Base-by-base conservation (phyloP, 2,329 filamentous ascomycete species). In the Colletotrichum spinosum region DNA sequence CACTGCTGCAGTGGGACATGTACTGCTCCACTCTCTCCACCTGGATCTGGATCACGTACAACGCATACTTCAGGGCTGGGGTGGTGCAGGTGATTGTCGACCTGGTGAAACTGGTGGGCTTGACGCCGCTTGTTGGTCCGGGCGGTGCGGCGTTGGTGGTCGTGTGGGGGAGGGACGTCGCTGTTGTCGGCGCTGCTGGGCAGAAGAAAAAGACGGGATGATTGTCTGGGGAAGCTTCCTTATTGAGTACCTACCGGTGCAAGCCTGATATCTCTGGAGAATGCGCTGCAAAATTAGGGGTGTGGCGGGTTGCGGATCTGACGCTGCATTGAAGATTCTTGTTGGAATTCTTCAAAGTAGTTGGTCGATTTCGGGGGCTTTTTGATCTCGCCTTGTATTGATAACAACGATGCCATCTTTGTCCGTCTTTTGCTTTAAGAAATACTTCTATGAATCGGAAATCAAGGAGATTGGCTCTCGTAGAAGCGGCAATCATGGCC, bases 1-100 rank as follows among this genome's bases (percentile, higher is more conserved):
- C 62, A 4, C 25, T 71, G 8, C 51, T 73, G 44, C 70, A 72
- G 52, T 73, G 70, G 55, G 70, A 73, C 13, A 33, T 72, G 48
- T 71, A 70, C 59, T 70, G 69, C 51, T 67, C 68, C 1, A 53
- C 55, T 4, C 42, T 42, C 9, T 68, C 62, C 1, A 52, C 59
- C 3, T 55, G 66, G 37, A 33, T 52, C 8, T 67, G 68, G 60
- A 56, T 67, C 12, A 8, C 55, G 6, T 68, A 68, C 39, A 9
- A 70, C 41, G 58, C 67, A 25, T 67, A 60, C n/a, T 60, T 12
- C 9, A 38, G 45, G 4, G 46, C 46, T 2, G 69, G 67, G 3
- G 15, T 41, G 0, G 55, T 50, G 6, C 11, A 34, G 15, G 39
- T 39, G 8, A 58, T 64, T 4, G 9, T 34, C 15, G 64, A 62